These are phyloP conservation scores for Achlya hypogyna DNA, from an alignment of 352 stramenopile genomes.

Conservation along the genomic window DNA sequence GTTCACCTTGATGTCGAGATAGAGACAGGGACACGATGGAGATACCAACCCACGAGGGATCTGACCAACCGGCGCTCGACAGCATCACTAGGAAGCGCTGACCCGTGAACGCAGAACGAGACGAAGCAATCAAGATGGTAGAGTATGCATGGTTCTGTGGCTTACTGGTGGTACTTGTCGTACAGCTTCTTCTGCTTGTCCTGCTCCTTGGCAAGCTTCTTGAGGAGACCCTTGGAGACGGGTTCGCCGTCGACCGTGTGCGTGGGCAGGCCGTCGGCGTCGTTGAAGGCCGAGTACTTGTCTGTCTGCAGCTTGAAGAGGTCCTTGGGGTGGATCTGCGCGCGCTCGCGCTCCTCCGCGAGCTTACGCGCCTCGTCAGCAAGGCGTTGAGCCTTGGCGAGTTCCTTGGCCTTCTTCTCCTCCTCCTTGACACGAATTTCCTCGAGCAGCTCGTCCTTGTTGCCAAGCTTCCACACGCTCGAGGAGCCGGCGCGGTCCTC, in stretches of 20 bases:
- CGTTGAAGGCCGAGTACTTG: constrained; percentile 89
- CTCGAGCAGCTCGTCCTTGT: constrained; percentile 78
- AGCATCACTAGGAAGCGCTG: not conserved
- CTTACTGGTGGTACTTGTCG: constrained; percentile 53
- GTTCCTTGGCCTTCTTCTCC: constrained; percentile 73
- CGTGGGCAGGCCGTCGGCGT: constrained; percentile 90
- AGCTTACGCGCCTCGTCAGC: constrained; percentile 69
- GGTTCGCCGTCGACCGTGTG: constrained; percentile 87
- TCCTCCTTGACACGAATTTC: constrained; percentile 68
- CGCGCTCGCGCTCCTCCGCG: constrained; percentile 74
- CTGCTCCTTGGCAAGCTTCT: constrained; percentile 97
- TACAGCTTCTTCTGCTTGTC: constrained; percentile 92
- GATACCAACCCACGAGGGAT: too few species aligned
- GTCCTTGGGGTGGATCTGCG: constrained; percentile 86
- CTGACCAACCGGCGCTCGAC: too few species aligned
- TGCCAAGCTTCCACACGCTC: constrained; percentile 87
- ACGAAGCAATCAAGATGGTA: constrained; percentile 9
- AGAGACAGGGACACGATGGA: too few species aligned
- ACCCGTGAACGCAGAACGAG: not conserved
- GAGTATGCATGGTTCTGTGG: not conserved
- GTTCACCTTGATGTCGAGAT: too few species aligned
- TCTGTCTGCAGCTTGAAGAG: constrained; percentile 87
- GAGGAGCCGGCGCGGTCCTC: constrained; percentile 64
- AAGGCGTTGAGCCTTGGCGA: constrained; percentile 61
- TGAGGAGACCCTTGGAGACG: constrained; percentile 92